Conservation (phyloP, 2,329 filamentous ascomycete genomes). For the Aspergillus sergii region DNA sequence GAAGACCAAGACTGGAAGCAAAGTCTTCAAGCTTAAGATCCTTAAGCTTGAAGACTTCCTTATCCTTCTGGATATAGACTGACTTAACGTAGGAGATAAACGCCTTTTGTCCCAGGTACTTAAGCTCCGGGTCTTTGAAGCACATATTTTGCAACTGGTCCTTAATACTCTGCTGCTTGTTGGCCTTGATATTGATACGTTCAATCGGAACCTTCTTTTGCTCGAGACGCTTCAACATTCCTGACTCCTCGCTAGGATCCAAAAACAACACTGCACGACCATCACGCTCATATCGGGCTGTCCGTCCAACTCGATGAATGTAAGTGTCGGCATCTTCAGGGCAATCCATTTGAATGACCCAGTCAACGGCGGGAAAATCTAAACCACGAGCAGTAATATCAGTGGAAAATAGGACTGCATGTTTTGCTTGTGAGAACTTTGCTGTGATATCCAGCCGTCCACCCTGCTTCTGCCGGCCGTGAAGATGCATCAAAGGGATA, state of each 20-base stretch:
- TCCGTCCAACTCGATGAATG: constrained; percentile 92
- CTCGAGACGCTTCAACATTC: constrained; percentile 84
- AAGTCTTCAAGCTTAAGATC: constrained; percentile 83
- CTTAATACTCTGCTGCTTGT: constrained; percentile 85
- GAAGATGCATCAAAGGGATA: constrained; percentile 87
- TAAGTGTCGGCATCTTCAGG: constrained; percentile 97
- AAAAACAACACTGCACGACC: constrained; percentile 89
- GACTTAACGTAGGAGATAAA: constrained; percentile 90
- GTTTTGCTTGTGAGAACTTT: constrained; percentile 77
- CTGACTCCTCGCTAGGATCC: constrained; percentile 86
- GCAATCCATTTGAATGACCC: constrained; percentile 98
- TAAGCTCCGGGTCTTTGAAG: constrained; percentile 90
- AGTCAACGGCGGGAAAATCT: constrained; percentile 95
- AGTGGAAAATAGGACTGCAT: constrained; percentile 89
- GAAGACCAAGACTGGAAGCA: constrained; percentile 81
- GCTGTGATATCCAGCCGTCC: constrained; percentile 85
- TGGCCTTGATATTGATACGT: constrained; percentile 80
- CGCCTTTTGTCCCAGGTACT: constrained; percentile 93
- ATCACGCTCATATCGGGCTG: constrained; percentile 86
- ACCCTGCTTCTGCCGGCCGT: constrained; percentile 90
- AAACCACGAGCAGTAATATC: constrained; percentile 93
- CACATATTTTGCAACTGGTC: constrained; percentile 90
- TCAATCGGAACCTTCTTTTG: constrained; percentile 89
- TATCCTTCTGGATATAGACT: constrained; percentile 85
- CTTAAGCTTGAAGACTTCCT: constrained; percentile 84